Conservation (phyloP, 176 grass and related monocot species). For the Pharus latifolius region DNA sequence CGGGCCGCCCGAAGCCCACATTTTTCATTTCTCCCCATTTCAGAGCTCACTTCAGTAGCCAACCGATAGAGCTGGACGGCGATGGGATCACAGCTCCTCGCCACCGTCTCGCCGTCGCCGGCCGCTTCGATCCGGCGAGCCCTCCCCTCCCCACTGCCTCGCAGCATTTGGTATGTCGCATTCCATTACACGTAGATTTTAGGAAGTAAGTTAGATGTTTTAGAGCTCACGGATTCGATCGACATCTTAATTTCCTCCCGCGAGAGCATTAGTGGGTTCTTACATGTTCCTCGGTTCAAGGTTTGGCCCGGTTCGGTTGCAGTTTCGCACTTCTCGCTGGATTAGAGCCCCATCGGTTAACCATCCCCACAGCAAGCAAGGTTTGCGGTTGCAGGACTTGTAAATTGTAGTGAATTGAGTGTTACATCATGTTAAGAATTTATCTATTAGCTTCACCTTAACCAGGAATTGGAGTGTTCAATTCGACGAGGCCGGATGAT, state of each 20-base stretch:
- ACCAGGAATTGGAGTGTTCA: conserved; percentile 13
- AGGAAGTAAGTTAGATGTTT: background rate
- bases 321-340: background rate
- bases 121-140: background rate
- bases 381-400: background rate
- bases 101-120: conserved; percentile 1
- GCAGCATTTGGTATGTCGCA: conserved; percentile 12
- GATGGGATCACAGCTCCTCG: conserved; percentile 38
- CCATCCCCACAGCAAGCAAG: conserved; percentile 13
- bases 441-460: background rate
- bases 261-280: background rate
- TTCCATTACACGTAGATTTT: background rate
- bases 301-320: background rate
- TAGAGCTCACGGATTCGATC: background rate
- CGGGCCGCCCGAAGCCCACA: no score
- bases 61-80: background rate
- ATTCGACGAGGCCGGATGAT: background rate
- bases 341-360: background rate
- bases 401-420: background rate
- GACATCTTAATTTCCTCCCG: background rate
- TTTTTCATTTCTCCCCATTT: no score
- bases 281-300: background rate
- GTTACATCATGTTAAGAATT: background rate
- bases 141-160: background rate
- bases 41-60: no score